phyloP scores from a whole-genome alignment of 106 monocot genomes.

The Gastrodia elata region DNA sequence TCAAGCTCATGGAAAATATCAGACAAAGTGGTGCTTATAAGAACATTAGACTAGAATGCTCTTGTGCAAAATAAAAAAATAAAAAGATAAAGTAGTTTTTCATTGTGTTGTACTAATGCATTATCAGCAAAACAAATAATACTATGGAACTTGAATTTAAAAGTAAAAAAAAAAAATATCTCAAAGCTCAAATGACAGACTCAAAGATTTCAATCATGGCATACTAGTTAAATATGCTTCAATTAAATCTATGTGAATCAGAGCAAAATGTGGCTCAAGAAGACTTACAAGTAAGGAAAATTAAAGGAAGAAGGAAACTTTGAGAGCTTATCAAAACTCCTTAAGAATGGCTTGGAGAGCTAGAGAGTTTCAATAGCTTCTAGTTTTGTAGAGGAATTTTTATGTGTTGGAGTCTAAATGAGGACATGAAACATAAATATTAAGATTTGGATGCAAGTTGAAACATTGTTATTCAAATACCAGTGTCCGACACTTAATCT shows the following conservation, averaged over 20 bases:
- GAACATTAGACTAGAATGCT: background rate
- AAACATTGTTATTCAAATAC: background rate
- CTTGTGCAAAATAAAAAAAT: background rate
- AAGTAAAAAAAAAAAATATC: background rate
- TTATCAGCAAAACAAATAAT: background rate
- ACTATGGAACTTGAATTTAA: background rate
- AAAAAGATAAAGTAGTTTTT: background rate
- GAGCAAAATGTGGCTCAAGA: background rate
- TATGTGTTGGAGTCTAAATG: background rate
- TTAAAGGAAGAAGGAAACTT: background rate
- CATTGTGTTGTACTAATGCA: background rate
- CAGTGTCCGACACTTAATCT: background rate
- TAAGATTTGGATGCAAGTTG: background rate
- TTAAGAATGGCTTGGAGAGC: background rate
- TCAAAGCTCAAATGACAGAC: background rate
- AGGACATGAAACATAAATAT: background rate
- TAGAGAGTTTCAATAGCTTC: background rate
- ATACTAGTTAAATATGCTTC: background rate
- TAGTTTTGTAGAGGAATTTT: background rate
- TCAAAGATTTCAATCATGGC: background rate
- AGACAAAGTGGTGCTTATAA: background rate
- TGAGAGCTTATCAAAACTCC: background rate
- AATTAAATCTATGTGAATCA: background rate
- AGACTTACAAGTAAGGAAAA: background rate
- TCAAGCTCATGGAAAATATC: background rate